Evolutionary conservation across 495 filamentous ascomycete species (phyloP).

Genomic region (Daldinia bambusicola): DNA sequence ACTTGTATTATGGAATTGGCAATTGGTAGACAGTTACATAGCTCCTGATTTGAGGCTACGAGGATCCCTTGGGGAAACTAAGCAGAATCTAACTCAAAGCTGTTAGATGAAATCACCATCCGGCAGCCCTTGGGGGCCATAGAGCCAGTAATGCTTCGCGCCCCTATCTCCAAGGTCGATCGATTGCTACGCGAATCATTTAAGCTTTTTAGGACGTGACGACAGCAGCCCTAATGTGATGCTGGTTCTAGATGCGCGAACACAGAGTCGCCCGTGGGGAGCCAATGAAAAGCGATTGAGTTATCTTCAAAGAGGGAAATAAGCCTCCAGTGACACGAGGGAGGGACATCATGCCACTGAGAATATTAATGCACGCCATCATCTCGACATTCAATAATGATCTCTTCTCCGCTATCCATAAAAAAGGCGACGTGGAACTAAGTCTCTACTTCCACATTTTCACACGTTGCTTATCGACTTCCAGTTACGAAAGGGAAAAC

Average conservation of each 20-base stretch:
- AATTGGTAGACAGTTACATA: not conserved
- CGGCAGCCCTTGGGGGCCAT: not conserved
- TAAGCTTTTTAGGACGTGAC: constrained; percentile 32
- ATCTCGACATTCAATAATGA: constrained; percentile 8
- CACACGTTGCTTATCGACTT: not conserved
- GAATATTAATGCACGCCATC: constrained; percentile 16
- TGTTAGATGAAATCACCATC: constrained; percentile 26
- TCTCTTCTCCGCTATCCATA: not conserved
- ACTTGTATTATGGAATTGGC: not conserved
- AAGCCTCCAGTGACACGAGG: constrained; percentile 23
- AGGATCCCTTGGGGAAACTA: not conserved
- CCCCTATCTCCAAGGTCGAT: constrained; percentile 39
- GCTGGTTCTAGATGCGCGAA: constrained; percentile 27
- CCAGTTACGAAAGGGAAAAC: too few relatives aligned
- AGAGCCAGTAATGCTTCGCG: constrained; percentile 21
- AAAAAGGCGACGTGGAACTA: not conserved
- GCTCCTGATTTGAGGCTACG: not conserved
- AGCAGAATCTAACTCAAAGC: constrained; percentile 12
- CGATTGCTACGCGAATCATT: constrained; percentile 26
- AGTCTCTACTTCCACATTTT: not conserved
- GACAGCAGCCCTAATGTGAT: constrained; percentile 11
- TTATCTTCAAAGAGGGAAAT: constrained; percentile 30
- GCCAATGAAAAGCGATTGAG: constrained; percentile 29
- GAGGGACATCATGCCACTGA: constrained; percentile 17
- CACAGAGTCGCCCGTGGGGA: not conserved